Percentiles rank a stretch among this genome's conserved stretches.
phyloP scores from a whole-genome alignment of 257 asterid genomes.

The Gentiana straminea region DNA sequence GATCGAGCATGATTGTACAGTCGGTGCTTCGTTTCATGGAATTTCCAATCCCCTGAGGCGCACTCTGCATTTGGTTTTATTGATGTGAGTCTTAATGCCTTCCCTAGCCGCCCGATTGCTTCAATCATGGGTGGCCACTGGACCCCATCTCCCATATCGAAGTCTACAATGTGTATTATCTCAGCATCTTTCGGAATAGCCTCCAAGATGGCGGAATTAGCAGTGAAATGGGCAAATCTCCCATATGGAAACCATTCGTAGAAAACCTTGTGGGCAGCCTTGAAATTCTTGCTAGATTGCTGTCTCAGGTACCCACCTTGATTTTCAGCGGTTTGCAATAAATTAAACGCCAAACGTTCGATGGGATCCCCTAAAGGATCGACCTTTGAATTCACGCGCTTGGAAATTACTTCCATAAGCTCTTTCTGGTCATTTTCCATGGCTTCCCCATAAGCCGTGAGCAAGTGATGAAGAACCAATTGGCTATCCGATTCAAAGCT shows the following conservation, averaged over 20 bases:
- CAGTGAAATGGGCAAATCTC: constrained; percentile 30
- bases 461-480: constrained; percentile 32
- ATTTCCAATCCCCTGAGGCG: constrained; percentile 19
- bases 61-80: constrained; percentile 26
- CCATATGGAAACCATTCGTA: constrained; percentile 30
- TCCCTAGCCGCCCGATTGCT: constrained; percentile 25
- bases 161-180: constrained; percentile 23
- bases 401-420: constrained; percentile 35
- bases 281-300: constrained; percentile 40
- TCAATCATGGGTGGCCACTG: constrained; percentile 51
- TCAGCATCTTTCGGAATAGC: constrained; percentile 17
- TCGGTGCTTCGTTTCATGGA: constrained; percentile 40
- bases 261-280: constrained; percentile 35
- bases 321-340: constrained; percentile 31
- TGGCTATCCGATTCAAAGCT: constrained; percentile 29
- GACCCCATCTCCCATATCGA: constrained; percentile 30
- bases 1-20: constrained; percentile 37
- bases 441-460: constrained; percentile 57
- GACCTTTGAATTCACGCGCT: constrained; percentile 30
- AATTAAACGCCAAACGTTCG: constrained; percentile 47
- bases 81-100: constrained; percentile 39
- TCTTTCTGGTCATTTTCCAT: constrained; percentile 38
- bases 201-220: constrained; percentile 29
- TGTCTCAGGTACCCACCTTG: constrained; percentile 32
- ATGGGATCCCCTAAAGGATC: constrained; percentile 36